Conservation (phyloP, 2,329 filamentous ascomycete species). For the Aureobasidium pullulans region DNA sequence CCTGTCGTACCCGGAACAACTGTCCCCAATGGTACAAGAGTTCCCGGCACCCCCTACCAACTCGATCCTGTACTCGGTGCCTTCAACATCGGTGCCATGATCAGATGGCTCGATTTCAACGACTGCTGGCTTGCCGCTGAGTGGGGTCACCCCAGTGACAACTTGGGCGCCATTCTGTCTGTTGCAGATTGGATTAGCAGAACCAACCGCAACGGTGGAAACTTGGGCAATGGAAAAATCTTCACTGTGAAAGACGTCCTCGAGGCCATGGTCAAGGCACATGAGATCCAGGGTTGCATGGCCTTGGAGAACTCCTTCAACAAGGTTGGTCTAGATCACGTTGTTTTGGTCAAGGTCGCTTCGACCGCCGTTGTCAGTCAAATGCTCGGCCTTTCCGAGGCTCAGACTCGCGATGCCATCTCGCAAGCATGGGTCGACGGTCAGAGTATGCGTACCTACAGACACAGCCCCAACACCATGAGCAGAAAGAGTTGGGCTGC, state of each 20-base stretch:
- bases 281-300: slow-evolving; percentile 96
- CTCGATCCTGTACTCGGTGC: slow-evolving; percentile 92
- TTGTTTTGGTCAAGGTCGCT: slow-evolving; percentile 95
- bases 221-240: slow-evolving; percentile 63
- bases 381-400: slow-evolving; percentile 83
- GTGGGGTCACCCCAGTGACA: slow-evolving; percentile 98
- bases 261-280: slow-evolving; percentile 92
- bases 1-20: slow-evolving; percentile 83
- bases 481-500: slow-evolving; percentile 98
- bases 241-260: slow-evolving; percentile 85
- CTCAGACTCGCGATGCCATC: slow-evolving; percentile 89
- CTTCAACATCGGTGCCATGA: slow-evolving; percentile 99
- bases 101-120: slow-evolving; percentile 99
- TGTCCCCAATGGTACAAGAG: slow-evolving; percentile 85
- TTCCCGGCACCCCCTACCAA: slow-evolving; percentile 87
- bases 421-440: slow-evolving; percentile 98
- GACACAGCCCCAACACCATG: slow-evolving; percentile 98
- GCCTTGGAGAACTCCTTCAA: slow-evolving; percentile 98
- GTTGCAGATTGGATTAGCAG: slow-evolving; percentile 97
- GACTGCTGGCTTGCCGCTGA: slow-evolving; percentile 99
- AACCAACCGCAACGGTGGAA: slow-evolving; percentile 81
- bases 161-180: slow-evolving; percentile 91
- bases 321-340: slow-evolving; percentile 96
- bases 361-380: slow-evolving; percentile 90
- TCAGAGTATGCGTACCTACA: slow-evolving; percentile 91